Evolutionary conservation across 2,329 filamentous ascomycete species (phyloP).

Genomic region (Myotisia sp.): DNA sequence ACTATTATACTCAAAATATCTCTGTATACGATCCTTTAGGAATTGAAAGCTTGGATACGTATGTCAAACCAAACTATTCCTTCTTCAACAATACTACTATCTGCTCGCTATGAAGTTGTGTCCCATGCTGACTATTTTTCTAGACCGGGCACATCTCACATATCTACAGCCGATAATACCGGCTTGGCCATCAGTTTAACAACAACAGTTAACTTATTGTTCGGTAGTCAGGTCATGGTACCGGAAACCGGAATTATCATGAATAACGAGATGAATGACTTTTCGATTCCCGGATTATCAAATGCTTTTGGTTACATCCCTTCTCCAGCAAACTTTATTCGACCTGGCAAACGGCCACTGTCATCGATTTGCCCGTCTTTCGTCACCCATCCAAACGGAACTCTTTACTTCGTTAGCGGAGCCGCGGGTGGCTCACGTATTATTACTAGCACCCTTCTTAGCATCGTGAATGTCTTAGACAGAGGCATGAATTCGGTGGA

Average conservation of each 20-base stretch:
- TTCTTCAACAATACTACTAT: neutral
- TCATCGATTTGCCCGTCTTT: conserved; percentile 73
- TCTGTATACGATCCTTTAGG: conserved; percentile 57
- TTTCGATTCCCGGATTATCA: conserved; percentile 61
- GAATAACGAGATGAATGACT: conserved; percentile 56
- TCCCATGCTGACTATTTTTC: conserved; percentile 4
- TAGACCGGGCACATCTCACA: conserved; percentile 39
- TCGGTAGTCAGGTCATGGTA: conserved; percentile 65
- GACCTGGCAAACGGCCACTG: conserved; percentile 65
- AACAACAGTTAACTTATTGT: conserved; percentile 77
- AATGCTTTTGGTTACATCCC: conserved; percentile 82
- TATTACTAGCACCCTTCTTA: conserved; percentile 64
- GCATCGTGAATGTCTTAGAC: conserved; percentile 59
- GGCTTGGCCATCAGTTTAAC: conserved; percentile 71
- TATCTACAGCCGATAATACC: conserved; percentile 51
- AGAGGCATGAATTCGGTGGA: conserved; percentile 44
- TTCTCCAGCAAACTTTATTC: conserved; percentile 65
- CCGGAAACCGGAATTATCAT: conserved; percentile 72
- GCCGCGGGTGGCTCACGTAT: conserved; percentile 73
- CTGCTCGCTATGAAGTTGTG: neutral
- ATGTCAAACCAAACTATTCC: conserved; percentile 11
- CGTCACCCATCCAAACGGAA: conserved; percentile 50
- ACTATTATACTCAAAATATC: conserved; percentile 56
- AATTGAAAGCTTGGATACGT: conserved; percentile 51
- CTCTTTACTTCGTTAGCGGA: conserved; percentile 55